Base-by-base conservation (phyloP, 768 basidiomycete species). In the Cantharellus cinnabarinus region DNA sequence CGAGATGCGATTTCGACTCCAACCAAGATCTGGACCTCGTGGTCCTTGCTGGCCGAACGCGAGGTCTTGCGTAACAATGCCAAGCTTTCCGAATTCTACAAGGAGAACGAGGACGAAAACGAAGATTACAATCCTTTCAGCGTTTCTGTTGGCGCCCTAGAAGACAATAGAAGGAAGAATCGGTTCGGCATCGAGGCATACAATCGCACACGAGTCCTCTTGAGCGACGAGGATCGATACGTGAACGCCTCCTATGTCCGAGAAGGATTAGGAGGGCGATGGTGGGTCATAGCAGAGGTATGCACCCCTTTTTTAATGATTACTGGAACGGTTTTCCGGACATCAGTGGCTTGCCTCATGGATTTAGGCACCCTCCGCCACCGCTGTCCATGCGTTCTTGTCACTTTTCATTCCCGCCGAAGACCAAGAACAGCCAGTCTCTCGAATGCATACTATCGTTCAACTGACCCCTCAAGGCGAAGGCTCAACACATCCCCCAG, bases 241-340 rank as follows among this genome's bases (percentile, higher is more conserved):
- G 67, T 93, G 41, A 90, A 93, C 65, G 89, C 83, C 10, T 87
- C 77, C 65, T 90, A 88, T 83, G 81, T 90, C n/a, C 72, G 76
- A 51, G 89, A 91, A 66, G 70, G 74, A 37, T 76, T 72, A 56
- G 85, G 89, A 4, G 75, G 75, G 40, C 84, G 80, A 65, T 81
- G 79, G 79, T 89, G 87, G 84, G 84, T 91, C 60, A 86, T 87
- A 2, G 77, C 85, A 0, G 89, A 91, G 66, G 65, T 64, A 34
- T 37, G 58, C 42, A n/a, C 14, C 38, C 4, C 5, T 15, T 54
- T 14, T 4, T 59, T 10, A 7, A 40, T 5, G 5, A 0, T 54
- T 54, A 10, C 38, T 10, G 7, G 10, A 10, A 10, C 35, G 7
- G 14, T 54, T 5, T n/a, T 2, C 37, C 2, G 15, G 38, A 41